Conservation (phyloP, 331 rosid species). For the Acacia pycnantha region DNA sequence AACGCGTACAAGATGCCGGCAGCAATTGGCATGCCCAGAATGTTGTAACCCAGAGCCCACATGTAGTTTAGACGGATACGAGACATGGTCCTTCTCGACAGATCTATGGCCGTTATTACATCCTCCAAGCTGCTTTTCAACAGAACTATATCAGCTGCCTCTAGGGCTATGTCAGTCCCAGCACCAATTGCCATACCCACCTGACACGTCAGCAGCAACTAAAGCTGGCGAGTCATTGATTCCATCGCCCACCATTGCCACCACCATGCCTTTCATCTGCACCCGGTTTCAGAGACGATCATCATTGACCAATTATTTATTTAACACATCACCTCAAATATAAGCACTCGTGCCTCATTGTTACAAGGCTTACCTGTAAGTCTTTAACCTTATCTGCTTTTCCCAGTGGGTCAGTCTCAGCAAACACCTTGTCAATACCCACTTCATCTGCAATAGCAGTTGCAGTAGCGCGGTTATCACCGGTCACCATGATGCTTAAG, state of each 20-base stretch:
- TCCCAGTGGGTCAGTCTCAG: constrained; percentile 83
- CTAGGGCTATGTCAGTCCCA: constrained; percentile 86
- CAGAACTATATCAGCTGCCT: constrained; percentile 95
- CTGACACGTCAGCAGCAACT: constrained; percentile 95
- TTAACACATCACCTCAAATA: not conserved
- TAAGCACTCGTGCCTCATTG: not conserved
- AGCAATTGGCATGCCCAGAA: constrained; percentile 94
- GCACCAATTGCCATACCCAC: constrained; percentile 98
- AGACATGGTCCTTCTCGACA: constrained; percentile 78
- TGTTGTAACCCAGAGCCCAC: constrained; percentile 97
- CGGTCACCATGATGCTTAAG: constrained; percentile 83
- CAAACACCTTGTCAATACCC: constrained; percentile 74
- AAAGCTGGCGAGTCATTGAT: constrained; percentile 93
- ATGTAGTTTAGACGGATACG: constrained; percentile 83
- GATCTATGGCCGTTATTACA: constrained; percentile 88
- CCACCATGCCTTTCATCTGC: constrained; percentile 73
- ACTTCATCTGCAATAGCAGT: constrained; percentile 77
- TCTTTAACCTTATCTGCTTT: constrained; percentile 87
- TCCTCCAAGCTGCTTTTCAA: constrained; percentile 85
- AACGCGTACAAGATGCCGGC: constrained; percentile 88
- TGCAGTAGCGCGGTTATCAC: constrained; percentile 92
- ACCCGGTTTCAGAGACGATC: constrained; percentile 32
- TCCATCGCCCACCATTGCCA: constrained; percentile 97
- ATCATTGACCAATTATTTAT: not conserved
- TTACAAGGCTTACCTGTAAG: constrained; percentile 58